Evolutionary conservation across 345 rosid species (phyloP).

Genomic region (Clausena lansium): DNA sequence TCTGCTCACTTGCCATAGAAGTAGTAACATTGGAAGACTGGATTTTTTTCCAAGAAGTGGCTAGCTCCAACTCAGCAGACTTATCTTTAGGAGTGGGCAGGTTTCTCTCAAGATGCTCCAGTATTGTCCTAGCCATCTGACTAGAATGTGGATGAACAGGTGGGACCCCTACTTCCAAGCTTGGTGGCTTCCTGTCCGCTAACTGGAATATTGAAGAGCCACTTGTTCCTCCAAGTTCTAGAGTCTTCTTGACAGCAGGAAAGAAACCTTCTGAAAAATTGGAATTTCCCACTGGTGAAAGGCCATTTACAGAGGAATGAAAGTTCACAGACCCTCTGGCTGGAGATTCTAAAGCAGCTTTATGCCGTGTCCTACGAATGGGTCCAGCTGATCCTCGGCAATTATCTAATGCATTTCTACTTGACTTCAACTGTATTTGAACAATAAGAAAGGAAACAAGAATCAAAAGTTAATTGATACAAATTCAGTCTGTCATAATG

Average conservation of each 20-base stretch:
- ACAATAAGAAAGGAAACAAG: conserved; percentile 3
- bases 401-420: conserved; percentile 37
- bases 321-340: conserved; percentile 40
- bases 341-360: conserved; percentile 30
- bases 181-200: conserved; percentile 32
- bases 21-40: conserved; percentile 33
- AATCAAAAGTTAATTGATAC: conserved; percentile 8
- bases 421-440: conserved; percentile 35
- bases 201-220: conserved; percentile 35
- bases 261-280: conserved; percentile 23
- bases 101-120: conserved; percentile 77
- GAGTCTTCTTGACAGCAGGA: conserved; percentile 36
- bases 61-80: conserved; percentile 68
- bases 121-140: conserved; percentile 71
- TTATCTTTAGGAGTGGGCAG: conserved; percentile 62
- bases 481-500: conserved; percentile 3
- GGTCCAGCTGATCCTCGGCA: conserved; percentile 72
- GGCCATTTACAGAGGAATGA: conserved; percentile 31
- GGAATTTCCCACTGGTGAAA: conserved; percentile 38
- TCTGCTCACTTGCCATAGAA: conserved; percentile 21
- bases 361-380: conserved; percentile 51
- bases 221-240: conserved; percentile 44
- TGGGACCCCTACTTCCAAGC: conserved; percentile 42
- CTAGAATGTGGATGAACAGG: conserved; percentile 73
- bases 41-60: conserved; percentile 53